Conservation (phyloP, 169 alveolate species). For the Plasmodium falciparum region DNA sequence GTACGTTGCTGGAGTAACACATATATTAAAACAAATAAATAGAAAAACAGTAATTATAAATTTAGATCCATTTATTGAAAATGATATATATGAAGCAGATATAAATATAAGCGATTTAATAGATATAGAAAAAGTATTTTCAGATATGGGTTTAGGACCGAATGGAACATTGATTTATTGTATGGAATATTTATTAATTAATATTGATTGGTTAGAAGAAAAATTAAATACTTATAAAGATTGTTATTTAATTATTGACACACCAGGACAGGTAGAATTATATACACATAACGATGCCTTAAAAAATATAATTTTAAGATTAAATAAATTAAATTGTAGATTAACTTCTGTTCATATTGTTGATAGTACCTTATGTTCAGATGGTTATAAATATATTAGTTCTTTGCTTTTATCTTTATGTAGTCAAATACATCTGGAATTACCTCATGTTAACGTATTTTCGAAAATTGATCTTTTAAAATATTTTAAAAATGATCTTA, state of each 20-base stretch:
- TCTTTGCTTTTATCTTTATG: constrained; percentile 94
- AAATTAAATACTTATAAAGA: constrained; percentile 79
- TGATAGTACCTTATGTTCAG: constrained; percentile 94
- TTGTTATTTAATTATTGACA: constrained; percentile 93
- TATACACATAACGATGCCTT: constrained; percentile 95
- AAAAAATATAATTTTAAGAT: constrained; percentile 84
- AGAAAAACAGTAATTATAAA: constrained; percentile 89
- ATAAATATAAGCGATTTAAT: constrained; percentile 93
- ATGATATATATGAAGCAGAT: constrained; percentile 91
- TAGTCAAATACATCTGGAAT: constrained; percentile 94
- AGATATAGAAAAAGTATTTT: constrained; percentile 90
- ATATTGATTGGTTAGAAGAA: constrained; percentile 94
- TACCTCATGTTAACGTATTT: constrained; percentile 95
- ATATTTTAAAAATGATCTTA: constrained; percentile 84
- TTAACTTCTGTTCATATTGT: constrained; percentile 85
- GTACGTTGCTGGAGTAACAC: constrained; percentile 93
- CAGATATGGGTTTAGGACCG: constrained; percentile 93
- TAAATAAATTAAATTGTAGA: constrained; percentile 85
- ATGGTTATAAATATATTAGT: constrained; percentile 92
- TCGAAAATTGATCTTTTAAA: constrained; percentile 91
- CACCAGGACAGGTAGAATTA: constrained; percentile 98
- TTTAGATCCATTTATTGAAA: constrained; percentile 92
- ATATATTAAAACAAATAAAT: constrained; percentile 86
- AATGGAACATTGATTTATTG: constrained; percentile 96
- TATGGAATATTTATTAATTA: constrained; percentile 93